A percentile compares a stretch with the other conserved stretches of the same genome.
Conservation (phyloP, 305 asterid species). For the Fraxinus sp. region DNA sequence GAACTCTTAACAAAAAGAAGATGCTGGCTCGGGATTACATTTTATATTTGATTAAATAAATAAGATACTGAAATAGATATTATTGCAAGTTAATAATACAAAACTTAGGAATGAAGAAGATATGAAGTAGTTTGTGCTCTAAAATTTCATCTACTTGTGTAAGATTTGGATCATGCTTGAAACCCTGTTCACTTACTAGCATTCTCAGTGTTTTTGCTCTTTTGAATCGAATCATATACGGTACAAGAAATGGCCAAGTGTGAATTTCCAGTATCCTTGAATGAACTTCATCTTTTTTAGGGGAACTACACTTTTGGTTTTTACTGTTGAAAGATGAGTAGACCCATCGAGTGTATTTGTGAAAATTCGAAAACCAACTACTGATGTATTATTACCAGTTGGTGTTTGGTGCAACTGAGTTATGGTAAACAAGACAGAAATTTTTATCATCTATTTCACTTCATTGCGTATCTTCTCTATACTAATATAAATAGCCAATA, state of each 20-base stretch:
- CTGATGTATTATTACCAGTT: background rate
- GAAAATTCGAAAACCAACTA: background rate
- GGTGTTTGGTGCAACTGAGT: background rate
- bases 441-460: background rate
- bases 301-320: background rate
- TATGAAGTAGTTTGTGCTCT: background rate
- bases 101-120: background rate
- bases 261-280: background rate
- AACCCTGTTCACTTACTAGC: background rate
- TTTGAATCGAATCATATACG: background rate
- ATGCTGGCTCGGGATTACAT: background rate
- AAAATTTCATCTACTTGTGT: background rate
- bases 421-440: background rate
- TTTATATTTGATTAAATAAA: background rate
- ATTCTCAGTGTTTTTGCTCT: background rate
- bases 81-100: background rate
- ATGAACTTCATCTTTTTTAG: background rate
- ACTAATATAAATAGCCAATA: background rate
- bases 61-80: background rate
- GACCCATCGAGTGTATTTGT: background rate
- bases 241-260: background rate
- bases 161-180: background rate
- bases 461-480: background rate
- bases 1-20: background rate
- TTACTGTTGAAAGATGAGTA: background rate